Conservation (phyloP, 768 basidiomycete species). For the Amanita subjunquillea region DNA sequence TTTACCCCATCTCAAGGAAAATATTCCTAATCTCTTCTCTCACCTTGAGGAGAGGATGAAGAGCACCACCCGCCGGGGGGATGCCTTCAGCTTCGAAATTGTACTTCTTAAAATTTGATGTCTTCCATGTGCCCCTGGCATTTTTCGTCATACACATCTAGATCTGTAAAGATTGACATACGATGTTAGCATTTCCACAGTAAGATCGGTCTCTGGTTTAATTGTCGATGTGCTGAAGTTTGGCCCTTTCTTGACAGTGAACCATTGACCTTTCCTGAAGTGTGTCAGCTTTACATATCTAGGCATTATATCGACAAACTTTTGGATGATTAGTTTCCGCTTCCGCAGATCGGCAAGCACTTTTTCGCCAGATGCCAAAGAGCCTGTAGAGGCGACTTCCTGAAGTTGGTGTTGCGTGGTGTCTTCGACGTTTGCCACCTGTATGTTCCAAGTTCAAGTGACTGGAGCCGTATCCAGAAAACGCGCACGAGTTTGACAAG, state of each 20-base stretch:
- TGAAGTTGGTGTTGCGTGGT: slow-evolving; percentile 63
- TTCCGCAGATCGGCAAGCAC: slow-evolving; percentile 80
- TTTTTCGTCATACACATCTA: slow-evolving; percentile 5
- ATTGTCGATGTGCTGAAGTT: slow-evolving; percentile 85
- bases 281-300: neutral
- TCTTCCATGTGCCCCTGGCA: slow-evolving; percentile 87
- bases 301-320: slow-evolving; percentile 31
- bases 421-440: slow-evolving; percentile 66
- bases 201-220: slow-evolving; percentile 94
- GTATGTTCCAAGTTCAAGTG: neutral
- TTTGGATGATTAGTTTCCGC: slow-evolving; percentile 79
- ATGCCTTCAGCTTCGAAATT: slow-evolving; percentile 97
- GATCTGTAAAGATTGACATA: slow-evolving; percentile 18
- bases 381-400: slow-evolving; percentile 65
- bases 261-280: slow-evolving; percentile 90
- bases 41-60: slow-evolving; percentile 95
- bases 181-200: slow-evolving; percentile 91
- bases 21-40: slow-evolving; percentile 96
- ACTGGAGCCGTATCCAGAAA: neutral
- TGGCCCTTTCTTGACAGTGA: slow-evolving; percentile 75
- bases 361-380: slow-evolving; percentile 69
- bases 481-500: slow-evolving; percentile 77
- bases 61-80: slow-evolving; percentile 80
- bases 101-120: slow-evolving; percentile 91
- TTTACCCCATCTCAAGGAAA: slow-evolving; percentile 98